A percentile compares a stretch with the other conserved stretches of the same genome.
Conservation (phyloP, 345 rosid species). For the Arabis alpina region DNA sequence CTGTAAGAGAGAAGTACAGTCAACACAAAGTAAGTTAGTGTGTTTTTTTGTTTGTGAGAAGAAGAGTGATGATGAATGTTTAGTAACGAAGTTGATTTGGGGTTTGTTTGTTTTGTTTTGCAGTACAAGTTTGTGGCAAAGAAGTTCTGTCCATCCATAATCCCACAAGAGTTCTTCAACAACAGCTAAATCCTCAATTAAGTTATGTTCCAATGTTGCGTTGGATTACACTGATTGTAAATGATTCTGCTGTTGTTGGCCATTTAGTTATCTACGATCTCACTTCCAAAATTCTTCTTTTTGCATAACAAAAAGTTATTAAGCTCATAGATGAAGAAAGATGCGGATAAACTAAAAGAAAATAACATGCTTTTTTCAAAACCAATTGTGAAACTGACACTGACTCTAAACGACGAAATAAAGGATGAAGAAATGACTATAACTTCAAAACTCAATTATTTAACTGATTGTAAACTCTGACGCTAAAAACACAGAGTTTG, state of each 20-base stretch:
- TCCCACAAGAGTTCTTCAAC: constrained; percentile 70
- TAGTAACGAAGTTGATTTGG: neutral
- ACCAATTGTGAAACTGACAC: too few species aligned
- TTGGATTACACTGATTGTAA: constrained; percentile 35
- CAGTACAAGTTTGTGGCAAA: constrained; percentile 67
- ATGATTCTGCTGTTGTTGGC: constrained; percentile 22
- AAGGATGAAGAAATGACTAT: too few species aligned
- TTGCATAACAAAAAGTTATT: too few species aligned
- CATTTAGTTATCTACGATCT: constrained; percentile 7
- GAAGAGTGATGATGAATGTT: constrained; percentile 1
- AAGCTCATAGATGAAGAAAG: too few species aligned
- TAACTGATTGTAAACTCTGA: too few species aligned
- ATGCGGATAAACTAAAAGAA: too few species aligned
- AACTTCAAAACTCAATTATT: too few species aligned
- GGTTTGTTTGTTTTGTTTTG: neutral
- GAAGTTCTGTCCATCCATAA: constrained; percentile 74
- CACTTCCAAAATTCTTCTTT: neutral
- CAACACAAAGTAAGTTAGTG: constrained; percentile 81
- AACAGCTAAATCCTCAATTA: constrained; percentile 21
- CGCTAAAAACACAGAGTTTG: too few species aligned
- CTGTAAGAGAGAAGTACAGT: constrained; percentile 87
- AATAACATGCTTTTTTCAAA: too few species aligned
- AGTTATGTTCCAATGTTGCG: constrained; percentile 30
- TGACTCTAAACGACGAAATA: too few species aligned
- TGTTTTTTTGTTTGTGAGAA: neutral